phyloP scores from a whole-genome alignment of 2,329 filamentous ascomycete species.

The Pseudodiploospora longispora region DNA sequence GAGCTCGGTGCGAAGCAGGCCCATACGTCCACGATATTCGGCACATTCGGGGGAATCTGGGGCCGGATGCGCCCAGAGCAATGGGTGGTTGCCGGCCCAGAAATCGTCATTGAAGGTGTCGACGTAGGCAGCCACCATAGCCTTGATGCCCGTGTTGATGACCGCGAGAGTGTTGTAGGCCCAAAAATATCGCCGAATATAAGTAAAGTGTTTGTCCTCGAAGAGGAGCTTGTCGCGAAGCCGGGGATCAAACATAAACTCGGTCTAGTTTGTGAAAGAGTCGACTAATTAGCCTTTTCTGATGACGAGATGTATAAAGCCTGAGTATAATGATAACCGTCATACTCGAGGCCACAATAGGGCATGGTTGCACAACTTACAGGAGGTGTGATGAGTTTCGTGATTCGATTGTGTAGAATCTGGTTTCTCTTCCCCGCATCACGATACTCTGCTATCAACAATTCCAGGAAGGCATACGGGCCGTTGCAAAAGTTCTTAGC shows the following conservation, averaged over 20 bases:
- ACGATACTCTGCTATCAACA: conserved; percentile 50
- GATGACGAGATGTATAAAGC: not conserved
- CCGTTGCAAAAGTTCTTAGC: conserved; percentile 51
- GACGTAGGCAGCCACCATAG: conserved; percentile 48
- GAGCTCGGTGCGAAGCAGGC: conserved; percentile 37
- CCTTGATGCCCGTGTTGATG: conserved; percentile 51
- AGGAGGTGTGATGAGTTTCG: conserved; percentile 50
- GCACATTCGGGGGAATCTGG: conserved; percentile 35
- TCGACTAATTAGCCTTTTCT: too few species aligned
- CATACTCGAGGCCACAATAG: not conserved
- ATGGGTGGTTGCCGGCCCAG: conserved; percentile 47
- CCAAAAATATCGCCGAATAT: conserved; percentile 55
- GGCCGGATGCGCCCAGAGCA: conserved; percentile 46
- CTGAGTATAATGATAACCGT: not conserved
- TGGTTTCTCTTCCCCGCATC: conserved; percentile 52
- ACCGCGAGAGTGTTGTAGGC: conserved; percentile 53
- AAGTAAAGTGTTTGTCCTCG: conserved; percentile 53
- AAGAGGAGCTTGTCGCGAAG: conserved; percentile 52
- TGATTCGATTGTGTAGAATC: conserved; percentile 48
- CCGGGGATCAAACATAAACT: conserved; percentile 51
- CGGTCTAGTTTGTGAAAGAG: conserved; percentile 19
- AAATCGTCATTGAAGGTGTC: conserved; percentile 51
- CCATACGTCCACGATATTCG: conserved; percentile 42
- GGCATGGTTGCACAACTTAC: conserved; percentile 19
- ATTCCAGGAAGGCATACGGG: conserved; percentile 52